Evolutionary conservation across 371 early-diverging fungal genomes (phyloP), one percentile per base, ranked within the genome.

Genomic region (Mucor saturninus): DNA sequence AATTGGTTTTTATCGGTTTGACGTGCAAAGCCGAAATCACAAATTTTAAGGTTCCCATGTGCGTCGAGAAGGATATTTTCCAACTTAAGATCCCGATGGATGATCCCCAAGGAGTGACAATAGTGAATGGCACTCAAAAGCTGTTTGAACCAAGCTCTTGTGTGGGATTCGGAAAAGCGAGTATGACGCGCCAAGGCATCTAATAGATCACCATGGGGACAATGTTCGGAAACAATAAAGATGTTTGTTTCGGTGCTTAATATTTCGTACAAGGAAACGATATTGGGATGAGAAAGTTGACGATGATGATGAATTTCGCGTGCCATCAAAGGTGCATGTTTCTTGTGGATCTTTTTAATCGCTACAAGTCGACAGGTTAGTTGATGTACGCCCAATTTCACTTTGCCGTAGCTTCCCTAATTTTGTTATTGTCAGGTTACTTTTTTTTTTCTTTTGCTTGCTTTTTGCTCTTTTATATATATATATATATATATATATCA

Each of bases 11-110:
- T 74, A 26, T 90, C 88, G 38, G 82, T 85, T 56, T 89, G 84
- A 26, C 90, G 80, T 45, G 93, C 92, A 80, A 95, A 94, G 13
- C 95, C 95, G 85, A 95, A 94, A 77, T 95, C 95, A 54, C 90
- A 89, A 54, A 95, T 77, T 68, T 94, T 95, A 61, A 91, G 83
- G 55, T 88, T 81, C 58, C 87, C 71, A 49, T 91, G 75, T n/a
- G 81, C 72, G 62, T 89, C 91, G 42, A 94, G 73, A n/a, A 94
- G 67, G 39, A 94, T 85, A 72, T 94, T 94, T 72, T 94, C 93
- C 29, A 94, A 79, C 64, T 94, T 94, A 51, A 94, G 77, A 71
- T 94, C 94, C 39, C 92, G 37, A 68, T 94, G 94, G 28, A 92
- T 89, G 64, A 94, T 86, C 54, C 83, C 81, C 54, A 83, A 83